Percentiles rank a stretch among this genome's conserved stretches.
phyloP scores from a whole-genome alignment of 345 rosid species.

The Gossypioides kirkii region DNA sequence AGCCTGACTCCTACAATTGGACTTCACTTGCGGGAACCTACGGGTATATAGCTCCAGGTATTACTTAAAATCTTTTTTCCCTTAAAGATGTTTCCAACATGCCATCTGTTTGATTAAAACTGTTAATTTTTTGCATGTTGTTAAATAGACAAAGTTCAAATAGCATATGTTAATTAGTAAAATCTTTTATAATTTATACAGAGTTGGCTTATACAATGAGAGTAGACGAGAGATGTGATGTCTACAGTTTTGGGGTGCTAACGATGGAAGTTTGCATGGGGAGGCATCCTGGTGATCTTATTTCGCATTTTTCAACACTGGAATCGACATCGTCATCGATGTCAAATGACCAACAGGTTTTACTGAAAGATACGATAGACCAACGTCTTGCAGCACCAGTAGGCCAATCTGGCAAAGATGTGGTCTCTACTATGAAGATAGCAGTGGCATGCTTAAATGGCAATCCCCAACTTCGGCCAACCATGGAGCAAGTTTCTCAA shows the following conservation, averaged over 20 bases:
- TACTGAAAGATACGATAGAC: constrained; percentile 8
- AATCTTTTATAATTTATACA: neutral
- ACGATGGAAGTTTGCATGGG: neutral
- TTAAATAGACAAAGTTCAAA: neutral
- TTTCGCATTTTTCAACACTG: neutral
- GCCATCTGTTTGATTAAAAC: no score
- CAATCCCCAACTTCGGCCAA: constrained; percentile 12
- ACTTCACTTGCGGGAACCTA: no score
- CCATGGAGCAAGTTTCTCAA: neutral
- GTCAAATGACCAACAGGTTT: neutral
- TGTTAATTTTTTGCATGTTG: no score
- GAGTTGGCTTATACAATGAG: constrained; percentile 6
- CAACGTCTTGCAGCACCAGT: neutral
- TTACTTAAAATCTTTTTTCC: no score
- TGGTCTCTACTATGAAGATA: neutral
- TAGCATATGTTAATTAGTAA: neutral
- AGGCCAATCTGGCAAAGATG: neutral
- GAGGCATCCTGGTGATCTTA: neutral
- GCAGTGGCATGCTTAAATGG: constrained; percentile 11
- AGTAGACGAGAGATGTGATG: neutral
- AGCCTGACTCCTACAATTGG: no score
- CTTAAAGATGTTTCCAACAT: no score
- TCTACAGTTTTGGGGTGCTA: neutral
- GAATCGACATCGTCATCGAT: neutral
- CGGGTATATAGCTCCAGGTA: no score